Evolutionary conservation across 192 early-diverging fungal genomes (phyloP), one percentile per base, ranked within the genome.

Genomic region (Coemansia aciculifera): DNA sequence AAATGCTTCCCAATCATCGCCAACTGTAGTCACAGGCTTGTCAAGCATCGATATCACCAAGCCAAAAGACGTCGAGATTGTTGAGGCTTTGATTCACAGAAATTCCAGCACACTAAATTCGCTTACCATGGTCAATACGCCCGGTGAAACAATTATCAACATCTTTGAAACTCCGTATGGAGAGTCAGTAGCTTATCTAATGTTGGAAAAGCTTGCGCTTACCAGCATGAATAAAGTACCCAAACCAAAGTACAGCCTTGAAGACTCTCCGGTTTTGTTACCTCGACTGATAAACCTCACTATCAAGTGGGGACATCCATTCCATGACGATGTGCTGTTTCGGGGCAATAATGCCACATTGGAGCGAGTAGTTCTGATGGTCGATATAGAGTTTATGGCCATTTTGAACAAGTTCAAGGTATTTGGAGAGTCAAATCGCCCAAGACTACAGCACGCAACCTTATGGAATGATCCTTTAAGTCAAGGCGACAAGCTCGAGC

Each of bases 301-400:
- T 9, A 15, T 59, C n/a, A 36, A 36, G 56, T 59, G 32, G 31
- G 56, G 56, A 13, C 32, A 59, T 15, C 56, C 56, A 3, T 59
- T 59, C 32, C 56, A 59, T 9, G 56, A 59, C 15, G 56, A 59
- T 59, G 56, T 59, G n/a, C 32, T 59, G 56, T 59, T 59, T 59
- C 29, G 56, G 9, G 56, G 56, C 56, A 59, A 59, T 34, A 31
- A 6, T 7, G 17, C 29, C 31, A 36, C 56, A 31, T n/a, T 59
- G 31, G 17, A 31, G 15, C 6, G n/a, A 19, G 32, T 37, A 15
- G 3, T 36, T 1, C 15, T 59, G 56, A 36, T 36, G 29, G 32
- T 59, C 0, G 56, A 59, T 19, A n/a, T 3, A 9, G 56, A 59
- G 24, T 59, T 59, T 36, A 36, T 59, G 29, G 32, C n/a, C 5